Base-by-base conservation (phyloP, 2,329 filamentous ascomycete genomes). In the Neonectria coccinea region DNA sequence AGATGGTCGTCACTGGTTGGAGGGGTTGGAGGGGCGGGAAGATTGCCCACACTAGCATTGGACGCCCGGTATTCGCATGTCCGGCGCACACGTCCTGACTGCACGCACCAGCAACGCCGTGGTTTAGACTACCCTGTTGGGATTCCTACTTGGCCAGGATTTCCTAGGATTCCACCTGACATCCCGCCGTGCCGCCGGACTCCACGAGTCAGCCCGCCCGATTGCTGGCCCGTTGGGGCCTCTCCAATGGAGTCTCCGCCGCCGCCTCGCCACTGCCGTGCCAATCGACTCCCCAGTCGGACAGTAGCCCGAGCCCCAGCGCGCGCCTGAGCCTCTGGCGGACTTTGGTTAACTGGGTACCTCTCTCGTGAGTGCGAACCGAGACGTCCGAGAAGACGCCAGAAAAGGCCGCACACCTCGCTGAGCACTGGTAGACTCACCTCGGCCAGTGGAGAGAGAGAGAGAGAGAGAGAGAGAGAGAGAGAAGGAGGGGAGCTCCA, bases 241-340 rank as follows among this genome's bases (percentile, higher is more conserved):
- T 64, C 63, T 62, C 29, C 36, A 58, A 64, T 64, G 61, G 61
- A 55, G 54, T 64, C 71, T 64, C 64, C 66, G 61, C 54, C 50
- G 52, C 67, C 63, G 71, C 67, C 63, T 67, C 64, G 65, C 70
- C 68, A 74, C 71, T 73, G 66, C 71, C 71, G 71, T 73, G 62
- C 71, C 71, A 74, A 74, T 73, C 63, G 71, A 73, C 51, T 67
- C 67, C 64, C 67, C 60, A 52, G 68, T 73, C 71, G 71, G 71
- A 74, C 70, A 73, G 72, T 67, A 73, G 65, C 66, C 71, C 71
- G 71, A 73, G 58, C 62, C 70, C 71, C 70, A 74, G 73, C 68
- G 41, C 59, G 66, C 67, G 64, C 64, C 62, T 64, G 42, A 57
- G 45, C 36, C 47, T 57, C 50, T 54, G 27, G 48, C 44, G 42